These are phyloP conservation scores for Yamadazyma philogaea DNA, from an alignment of 805 yeast species.

Conservation along the genomic window DNA sequence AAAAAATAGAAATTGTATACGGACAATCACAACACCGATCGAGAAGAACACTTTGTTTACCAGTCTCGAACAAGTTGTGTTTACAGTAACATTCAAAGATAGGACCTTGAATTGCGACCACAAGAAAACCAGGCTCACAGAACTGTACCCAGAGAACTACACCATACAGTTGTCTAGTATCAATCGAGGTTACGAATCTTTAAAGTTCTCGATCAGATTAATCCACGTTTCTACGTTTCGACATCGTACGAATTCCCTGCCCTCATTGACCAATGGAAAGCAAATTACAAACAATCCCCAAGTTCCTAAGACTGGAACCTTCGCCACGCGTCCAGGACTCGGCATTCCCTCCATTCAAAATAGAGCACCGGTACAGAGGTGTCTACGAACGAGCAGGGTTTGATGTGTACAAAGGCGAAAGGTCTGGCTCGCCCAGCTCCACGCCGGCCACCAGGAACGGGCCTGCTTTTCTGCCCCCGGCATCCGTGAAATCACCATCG, in stretches of 20 bases:
- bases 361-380: slow-evolving; percentile 58
- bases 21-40: not conserved
- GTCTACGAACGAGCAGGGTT: slow-evolving; percentile 84
- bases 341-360: slow-evolving; percentile 69
- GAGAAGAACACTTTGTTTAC: no score
- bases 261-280: slow-evolving; percentile 6
- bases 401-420: slow-evolving; percentile 37
- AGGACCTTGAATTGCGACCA: no score
- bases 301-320: slow-evolving; percentile 20
- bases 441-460: slow-evolving; percentile 10
- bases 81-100: no score
- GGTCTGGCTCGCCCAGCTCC: not conserved
- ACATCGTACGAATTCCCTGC: no score
- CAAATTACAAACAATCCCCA: slow-evolving; percentile 15
- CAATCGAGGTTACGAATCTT: no score
- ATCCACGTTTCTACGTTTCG: no score
- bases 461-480: slow-evolving; percentile 8
- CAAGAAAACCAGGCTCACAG: no score
- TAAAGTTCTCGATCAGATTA: no score
- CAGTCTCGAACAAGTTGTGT: not conserved
- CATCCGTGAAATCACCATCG: slow-evolving; percentile 1
- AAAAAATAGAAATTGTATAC: not conserved
- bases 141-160: no score
- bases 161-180: no score
- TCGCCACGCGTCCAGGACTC: slow-evolving; percentile 35